These are phyloP conservation scores for Podospora bellae-mahoneyi DNA, from an alignment of 495 filamentous ascomycete genomes.

Conservation along the genomic window DNA sequence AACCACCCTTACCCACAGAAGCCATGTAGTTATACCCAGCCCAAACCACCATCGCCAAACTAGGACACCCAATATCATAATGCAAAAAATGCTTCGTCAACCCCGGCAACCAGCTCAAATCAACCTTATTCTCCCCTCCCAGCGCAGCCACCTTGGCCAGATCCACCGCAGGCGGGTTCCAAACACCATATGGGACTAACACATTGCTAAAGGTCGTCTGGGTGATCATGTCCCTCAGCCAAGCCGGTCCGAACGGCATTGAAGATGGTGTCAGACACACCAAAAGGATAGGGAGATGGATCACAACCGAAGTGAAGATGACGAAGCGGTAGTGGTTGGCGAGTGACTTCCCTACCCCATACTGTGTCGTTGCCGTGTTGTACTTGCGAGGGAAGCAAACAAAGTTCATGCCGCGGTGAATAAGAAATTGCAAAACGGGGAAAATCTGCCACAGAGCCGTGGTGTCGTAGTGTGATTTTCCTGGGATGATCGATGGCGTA, in stretches of 20 bases:
- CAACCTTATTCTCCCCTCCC: not conserved
- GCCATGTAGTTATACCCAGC: not conserved
- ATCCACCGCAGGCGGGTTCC: not conserved
- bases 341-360: not conserved
- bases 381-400: not conserved
- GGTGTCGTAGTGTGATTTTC: not conserved
- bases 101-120: not conserved
- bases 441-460: not conserved
- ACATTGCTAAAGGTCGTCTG: not conserved
- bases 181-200: not conserved
- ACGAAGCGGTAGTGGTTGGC: not conserved
- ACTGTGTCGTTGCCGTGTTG: not conserved
- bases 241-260: not conserved
- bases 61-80: slow-evolving; percentile 1
- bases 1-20: not conserved
- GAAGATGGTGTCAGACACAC: not conserved
- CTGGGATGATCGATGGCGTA: not conserved
- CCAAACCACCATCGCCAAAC: not conserved
- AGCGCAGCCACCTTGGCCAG: not conserved
- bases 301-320: not conserved
- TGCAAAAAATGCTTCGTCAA: not conserved
- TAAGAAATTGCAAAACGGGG: not conserved
- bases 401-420: not conserved
- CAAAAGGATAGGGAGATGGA: not conserved
- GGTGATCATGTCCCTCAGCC: not conserved